These are phyloP conservation scores for Rhizoctonia solani DNA, from an alignment of 1,284 basidiomycete genomes.

Conservation along the genomic window DNA sequence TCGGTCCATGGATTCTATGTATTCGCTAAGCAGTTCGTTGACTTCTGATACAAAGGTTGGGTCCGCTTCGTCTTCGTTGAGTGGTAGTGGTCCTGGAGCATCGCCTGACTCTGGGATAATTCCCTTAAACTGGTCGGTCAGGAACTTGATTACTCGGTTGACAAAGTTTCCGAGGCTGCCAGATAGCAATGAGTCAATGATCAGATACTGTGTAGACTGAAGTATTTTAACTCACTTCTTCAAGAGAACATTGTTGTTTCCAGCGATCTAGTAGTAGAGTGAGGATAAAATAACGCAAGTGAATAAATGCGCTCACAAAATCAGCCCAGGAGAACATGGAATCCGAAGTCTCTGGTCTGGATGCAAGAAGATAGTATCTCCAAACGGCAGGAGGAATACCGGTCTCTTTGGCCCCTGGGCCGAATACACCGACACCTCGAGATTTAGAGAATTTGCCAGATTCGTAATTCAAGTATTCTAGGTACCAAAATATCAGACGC, in stretches of 20 bases:
- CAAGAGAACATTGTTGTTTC: constrained; percentile 92
- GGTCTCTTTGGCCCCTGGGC: constrained; percentile 91
- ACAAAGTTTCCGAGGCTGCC: constrained; percentile 94
- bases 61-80: constrained; percentile 66
- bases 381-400: constrained; percentile 93
- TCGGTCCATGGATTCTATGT: constrained; percentile 85
- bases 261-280: constrained; percentile 63
- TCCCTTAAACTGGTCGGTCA: constrained; percentile 83
- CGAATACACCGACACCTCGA: constrained; percentile 95
- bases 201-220: background rate
- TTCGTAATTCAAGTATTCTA: constrained; percentile 98
- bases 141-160: constrained; percentile 92
- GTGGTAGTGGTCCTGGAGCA: constrained; percentile 65
- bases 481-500: background rate
- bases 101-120: constrained; percentile 79
- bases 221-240: constrained; percentile 71
- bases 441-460: constrained; percentile 99
- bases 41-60: constrained; percentile 80
- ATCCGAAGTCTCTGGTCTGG: constrained; percentile 92
- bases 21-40: constrained; percentile 80
- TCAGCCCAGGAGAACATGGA: constrained; percentile 97
- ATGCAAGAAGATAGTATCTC: constrained; percentile 95
- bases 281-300: background rate
- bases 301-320: constrained; percentile 62
- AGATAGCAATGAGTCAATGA: background rate